phyloP scores from a whole-genome alignment of 805 yeast species.

The Debaryomyces hansenii region DNA sequence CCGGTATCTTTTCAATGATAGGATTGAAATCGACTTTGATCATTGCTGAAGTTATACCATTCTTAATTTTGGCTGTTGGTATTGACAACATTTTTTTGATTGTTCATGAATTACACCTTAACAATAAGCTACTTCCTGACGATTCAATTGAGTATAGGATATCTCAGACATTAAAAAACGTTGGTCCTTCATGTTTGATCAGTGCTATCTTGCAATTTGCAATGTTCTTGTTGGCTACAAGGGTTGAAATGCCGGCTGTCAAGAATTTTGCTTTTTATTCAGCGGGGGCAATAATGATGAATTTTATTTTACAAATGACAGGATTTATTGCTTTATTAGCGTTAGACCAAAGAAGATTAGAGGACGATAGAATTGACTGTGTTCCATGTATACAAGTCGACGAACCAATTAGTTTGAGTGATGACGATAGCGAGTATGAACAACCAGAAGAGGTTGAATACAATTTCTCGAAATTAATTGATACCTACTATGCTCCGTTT shows the following conservation, averaged over 20 bases:
- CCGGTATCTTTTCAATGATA: conserved; percentile 74
- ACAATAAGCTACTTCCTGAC: conserved; percentile 44
- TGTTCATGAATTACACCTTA: conserved; percentile 70
- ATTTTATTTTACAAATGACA: conserved; percentile 77
- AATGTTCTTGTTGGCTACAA: conserved; percentile 75
- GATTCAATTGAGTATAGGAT: conserved; percentile 55
- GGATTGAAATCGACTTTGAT: conserved; percentile 86
- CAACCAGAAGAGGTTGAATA: conserved; percentile 14
- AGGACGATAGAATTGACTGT: conserved; percentile 58
- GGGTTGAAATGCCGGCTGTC: conserved; percentile 95
- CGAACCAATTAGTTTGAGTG: conserved; percentile 10
- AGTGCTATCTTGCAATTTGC: conserved; percentile 77
- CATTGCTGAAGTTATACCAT: conserved; percentile 96
- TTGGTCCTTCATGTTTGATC: conserved; percentile 85
- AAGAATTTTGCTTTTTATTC: conserved; percentile 89
- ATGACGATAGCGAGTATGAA: conserved; percentile 8
- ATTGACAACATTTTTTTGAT: conserved; percentile 89
- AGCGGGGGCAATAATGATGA: conserved; percentile 79
- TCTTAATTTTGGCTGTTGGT: conserved; percentile 90
- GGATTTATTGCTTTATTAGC: conserved; percentile 73
- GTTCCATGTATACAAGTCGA: conserved; percentile 52
- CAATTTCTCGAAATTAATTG: conserved; percentile 37
- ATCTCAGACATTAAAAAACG: conserved; percentile 61
- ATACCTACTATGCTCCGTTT: conserved; percentile 56
- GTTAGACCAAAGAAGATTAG: conserved; percentile 63